These are phyloP conservation scores for Amniculicola lignicola DNA, from an alignment of 495 filamentous ascomycete genomes.

Conservation along the genomic window DNA sequence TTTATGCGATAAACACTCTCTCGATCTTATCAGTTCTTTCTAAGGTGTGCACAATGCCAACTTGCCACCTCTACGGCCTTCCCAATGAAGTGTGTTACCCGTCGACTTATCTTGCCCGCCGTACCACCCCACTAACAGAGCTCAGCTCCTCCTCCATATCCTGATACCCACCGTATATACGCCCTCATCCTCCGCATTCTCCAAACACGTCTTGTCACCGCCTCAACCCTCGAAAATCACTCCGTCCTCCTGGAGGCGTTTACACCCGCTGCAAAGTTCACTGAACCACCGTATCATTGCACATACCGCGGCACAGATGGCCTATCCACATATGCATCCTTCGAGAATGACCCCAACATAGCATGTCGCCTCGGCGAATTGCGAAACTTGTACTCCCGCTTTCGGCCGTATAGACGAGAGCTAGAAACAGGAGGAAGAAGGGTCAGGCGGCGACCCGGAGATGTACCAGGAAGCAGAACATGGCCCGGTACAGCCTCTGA, in stretches of 20 bases:
- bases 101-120: not conserved
- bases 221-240: constrained; percentile 55
- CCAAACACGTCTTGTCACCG: constrained; percentile 59
- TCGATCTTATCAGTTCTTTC: no score
- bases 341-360: constrained; percentile 29
- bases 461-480: constrained; percentile 44
- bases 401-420: constrained; percentile 55
- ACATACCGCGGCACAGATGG: constrained; percentile 60
- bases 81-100: constrained; percentile 49
- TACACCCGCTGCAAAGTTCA: constrained; percentile 66
- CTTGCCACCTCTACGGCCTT: constrained; percentile 44
- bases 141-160: constrained; percentile 65
- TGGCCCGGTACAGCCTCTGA: constrained; percentile 27
- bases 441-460: constrained; percentile 39
- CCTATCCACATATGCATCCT: constrained; percentile 28
- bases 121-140: constrained; percentile 1
- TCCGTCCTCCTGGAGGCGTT: constrained; percentile 73
- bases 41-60: constrained; percentile 17
- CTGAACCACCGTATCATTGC: constrained; percentile 66
- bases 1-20: no score
- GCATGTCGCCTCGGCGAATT: constrained; percentile 42
- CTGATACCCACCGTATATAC: constrained; percentile 63
- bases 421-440: constrained; percentile 42
- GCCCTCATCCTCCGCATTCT: constrained; percentile 65
- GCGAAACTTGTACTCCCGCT: constrained; percentile 54